Conservation (phyloP, 805 yeast genomes). For the Spathaspora gorwiae region DNA sequence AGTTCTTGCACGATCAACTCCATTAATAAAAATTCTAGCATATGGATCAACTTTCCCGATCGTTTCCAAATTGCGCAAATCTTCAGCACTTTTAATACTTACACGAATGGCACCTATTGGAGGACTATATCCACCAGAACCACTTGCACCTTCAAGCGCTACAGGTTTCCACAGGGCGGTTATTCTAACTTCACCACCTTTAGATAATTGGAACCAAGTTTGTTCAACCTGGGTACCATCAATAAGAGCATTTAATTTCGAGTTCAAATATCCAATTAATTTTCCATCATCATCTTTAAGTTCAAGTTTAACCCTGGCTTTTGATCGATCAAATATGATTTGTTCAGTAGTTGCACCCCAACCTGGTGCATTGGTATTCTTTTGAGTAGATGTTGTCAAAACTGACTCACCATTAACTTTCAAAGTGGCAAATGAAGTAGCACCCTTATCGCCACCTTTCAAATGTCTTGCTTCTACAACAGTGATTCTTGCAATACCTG, state of each 20-base stretch:
- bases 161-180: constrained; percentile 85
- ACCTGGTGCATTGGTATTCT: constrained; percentile 60
- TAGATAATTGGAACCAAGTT: constrained; percentile 68
- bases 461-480: constrained; percentile 59
- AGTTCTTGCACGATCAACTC: constrained; percentile 74
- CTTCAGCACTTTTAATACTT: constrained; percentile 62
- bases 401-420: constrained; percentile 58
- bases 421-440: constrained; percentile 67
- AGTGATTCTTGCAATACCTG: constrained; percentile 80
- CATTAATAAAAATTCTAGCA: constrained; percentile 72
- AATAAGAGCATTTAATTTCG: constrained; percentile 60
- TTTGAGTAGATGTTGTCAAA: constrained; percentile 52
- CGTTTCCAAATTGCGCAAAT: constrained; percentile 77
- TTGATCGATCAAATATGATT: constrained; percentile 67
- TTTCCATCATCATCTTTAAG: constrained; percentile 56
- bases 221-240: constrained; percentile 76
- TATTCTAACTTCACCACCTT: constrained; percentile 72
- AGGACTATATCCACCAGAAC: constrained; percentile 79
- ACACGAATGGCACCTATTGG: constrained; percentile 92
- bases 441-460: constrained; percentile 42
- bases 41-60: constrained; percentile 94
- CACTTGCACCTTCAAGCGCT: constrained; percentile 57
- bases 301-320: constrained; percentile 61
- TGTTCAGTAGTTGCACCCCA: constrained; percentile 64
- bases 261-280: constrained; percentile 53